Base-by-base conservation (phyloP, 345 rosid genomes). In the Bretschneidera sinensis region DNA sequence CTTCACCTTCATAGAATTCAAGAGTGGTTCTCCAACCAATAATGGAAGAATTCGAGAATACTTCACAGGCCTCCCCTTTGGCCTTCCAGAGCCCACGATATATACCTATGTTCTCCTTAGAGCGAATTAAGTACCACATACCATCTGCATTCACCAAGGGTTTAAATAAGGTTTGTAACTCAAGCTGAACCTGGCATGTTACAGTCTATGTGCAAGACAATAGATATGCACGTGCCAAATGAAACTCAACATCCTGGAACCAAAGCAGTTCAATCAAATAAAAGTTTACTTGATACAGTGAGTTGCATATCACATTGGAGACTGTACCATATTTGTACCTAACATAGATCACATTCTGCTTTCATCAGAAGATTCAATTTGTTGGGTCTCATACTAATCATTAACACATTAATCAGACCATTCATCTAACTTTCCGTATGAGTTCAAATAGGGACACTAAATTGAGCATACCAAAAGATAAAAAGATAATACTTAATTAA, bases 1-100 rank as follows among this genome's bases (percentile, higher is more conserved):
- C 69, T 66, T 50, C 65, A 60, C 76, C 79, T 33, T 71, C 71
- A 21, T 39, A 74, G 62, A 54, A 76, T 43, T 81, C 71, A n/a
- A 61, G 63, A 34, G 72, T 78, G 17, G 65, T 71, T 65, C 60
- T 78, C 86, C 83, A 78, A 25, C 86, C 83, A 61, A 65, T 69
- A 21, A 81, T 51, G 49, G 21, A 9, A 39, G 79, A 55, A 48
- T 71, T 57, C 15, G 79, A 71, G 60, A 73, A 76, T 20, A 74
- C 60, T 54, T 71, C 67, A 24, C 59, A 55, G 20, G 73, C 68
- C 59, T 81, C 76, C 54, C 64, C 83, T 59, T 63, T 76, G 28
- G 63, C 66, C 62, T 66, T 78, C 86, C 86, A 78, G 54, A 22
- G n/a, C 39, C 81, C 79, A 63, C 23, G 21, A 52, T 66, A 57